These are phyloP conservation scores for Colletotrichum ledebouriae DNA, from an alignment of 2,329 filamentous ascomycete species.

Conservation along the genomic window DNA sequence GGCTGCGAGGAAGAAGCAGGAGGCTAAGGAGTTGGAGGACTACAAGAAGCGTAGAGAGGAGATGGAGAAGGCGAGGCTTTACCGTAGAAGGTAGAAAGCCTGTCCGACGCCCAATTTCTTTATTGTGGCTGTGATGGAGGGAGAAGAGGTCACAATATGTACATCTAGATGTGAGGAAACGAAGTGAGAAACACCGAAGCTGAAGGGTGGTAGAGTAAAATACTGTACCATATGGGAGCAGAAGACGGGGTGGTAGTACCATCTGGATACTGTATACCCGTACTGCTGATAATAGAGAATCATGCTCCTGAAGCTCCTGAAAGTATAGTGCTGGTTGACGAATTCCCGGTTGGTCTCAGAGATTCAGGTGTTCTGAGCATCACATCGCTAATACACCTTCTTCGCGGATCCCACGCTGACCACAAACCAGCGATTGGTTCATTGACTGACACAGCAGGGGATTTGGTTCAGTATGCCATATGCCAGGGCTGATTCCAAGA, in stretches of 20 bases:
- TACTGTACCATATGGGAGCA: slow-evolving; percentile 35
- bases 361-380: too few relatives aligned
- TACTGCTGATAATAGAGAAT: slow-evolving; percentile 25
- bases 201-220: neutral
- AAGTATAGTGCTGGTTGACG: neutral
- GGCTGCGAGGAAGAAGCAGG: slow-evolving; percentile 51
- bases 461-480: too few relatives aligned
- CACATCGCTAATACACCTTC: too few relatives aligned
- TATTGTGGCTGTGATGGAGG: slow-evolving; percentile 33
- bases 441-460: too few relatives aligned
- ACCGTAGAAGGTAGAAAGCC: slow-evolving; percentile 48
- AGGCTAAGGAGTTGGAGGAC: slow-evolving; percentile 51
- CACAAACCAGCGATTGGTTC: too few relatives aligned
- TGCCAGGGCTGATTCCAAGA: too few relatives aligned
- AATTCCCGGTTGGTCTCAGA: too few relatives aligned
- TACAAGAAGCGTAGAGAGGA: slow-evolving; percentile 48
- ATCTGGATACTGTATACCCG: slow-evolving; percentile 14
- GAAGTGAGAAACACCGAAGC: slow-evolving; percentile 27
- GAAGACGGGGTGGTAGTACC: slow-evolving; percentile 1
- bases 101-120: neutral
- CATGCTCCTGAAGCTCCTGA: slow-evolving; percentile 2
- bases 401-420: too few relatives aligned
- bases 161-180: slow-evolving; percentile 39
- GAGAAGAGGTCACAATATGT: slow-evolving; percentile 46
- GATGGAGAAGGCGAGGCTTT: slow-evolving; percentile 51